Evolutionary conservation across 78 protist species (phyloP).

Genomic region (Dictyostelium firmibasis): DNA sequence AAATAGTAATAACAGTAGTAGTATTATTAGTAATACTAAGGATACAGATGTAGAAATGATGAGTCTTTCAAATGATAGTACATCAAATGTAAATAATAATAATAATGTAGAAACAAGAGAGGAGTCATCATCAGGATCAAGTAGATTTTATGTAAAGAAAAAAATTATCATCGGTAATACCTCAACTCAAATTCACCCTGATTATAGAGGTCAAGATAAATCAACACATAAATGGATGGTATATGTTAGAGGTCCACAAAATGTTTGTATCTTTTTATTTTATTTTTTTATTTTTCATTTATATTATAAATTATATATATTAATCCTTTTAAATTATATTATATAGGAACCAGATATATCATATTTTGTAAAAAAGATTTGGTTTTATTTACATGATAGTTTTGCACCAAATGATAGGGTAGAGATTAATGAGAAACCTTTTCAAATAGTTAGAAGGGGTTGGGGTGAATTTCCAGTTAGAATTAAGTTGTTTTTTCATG

Average conservation of each 20-base stretch:
- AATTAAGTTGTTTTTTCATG: slow-evolving; percentile 71
- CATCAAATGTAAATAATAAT: neutral
- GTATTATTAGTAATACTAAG: neutral
- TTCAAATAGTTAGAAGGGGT: slow-evolving; percentile 72
- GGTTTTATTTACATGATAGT: slow-evolving; percentile 76
- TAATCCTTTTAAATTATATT: neutral
- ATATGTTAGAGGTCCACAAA: slow-evolving; percentile 67
- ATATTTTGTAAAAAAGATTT: slow-evolving; percentile 40
- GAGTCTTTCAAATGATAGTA: neutral
- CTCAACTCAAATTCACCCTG: slow-evolving; percentile 45
- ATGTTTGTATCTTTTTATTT: neutral
- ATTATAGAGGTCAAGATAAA: slow-evolving; percentile 41
- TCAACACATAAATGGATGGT: slow-evolving; percentile 82
- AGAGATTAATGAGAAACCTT: slow-evolving; percentile 69
- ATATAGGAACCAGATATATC: slow-evolving; percentile 38
- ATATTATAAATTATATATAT: neutral
- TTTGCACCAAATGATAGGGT: slow-evolving; percentile 80
- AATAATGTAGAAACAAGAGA: neutral
- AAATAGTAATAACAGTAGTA: neutral
- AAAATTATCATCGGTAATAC: slow-evolving; percentile 71
- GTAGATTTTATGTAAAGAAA: slow-evolving; percentile 24
- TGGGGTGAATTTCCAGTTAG: slow-evolving; percentile 89
- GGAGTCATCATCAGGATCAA: neutral
- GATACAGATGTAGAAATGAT: neutral
- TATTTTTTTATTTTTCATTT: neutral